A percentile compares a stretch with the other conserved stretches of the same genome.
Conservation (phyloP, 805 yeast species). For the Ogataea nakhonphanomensis region DNA sequence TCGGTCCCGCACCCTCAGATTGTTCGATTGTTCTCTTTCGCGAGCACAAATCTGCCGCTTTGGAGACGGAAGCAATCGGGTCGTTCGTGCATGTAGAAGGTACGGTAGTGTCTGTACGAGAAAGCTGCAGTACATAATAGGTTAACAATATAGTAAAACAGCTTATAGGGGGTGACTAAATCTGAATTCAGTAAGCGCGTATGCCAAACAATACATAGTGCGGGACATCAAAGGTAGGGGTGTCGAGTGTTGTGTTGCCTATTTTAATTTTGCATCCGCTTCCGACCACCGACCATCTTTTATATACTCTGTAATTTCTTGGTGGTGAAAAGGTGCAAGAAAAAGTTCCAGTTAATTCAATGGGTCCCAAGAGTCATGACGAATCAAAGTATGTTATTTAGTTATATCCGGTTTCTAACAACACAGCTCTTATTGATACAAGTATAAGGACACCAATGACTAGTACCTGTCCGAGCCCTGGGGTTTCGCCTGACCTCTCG, state of each 20-base stretch:
- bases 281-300: constrained; percentile 7
- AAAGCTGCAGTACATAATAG: constrained; percentile 5
- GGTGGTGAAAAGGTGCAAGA: not conserved
- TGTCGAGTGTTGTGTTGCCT: constrained; percentile 6
- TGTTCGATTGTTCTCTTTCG: not conserved
- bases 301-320: constrained; percentile 12
- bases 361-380: constrained; percentile 8
- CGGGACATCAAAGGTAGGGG: constrained; percentile 10
- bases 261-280: constrained; percentile 7
- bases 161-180: constrained; percentile 8
- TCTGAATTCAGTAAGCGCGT: constrained; percentile 6
- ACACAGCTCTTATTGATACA: constrained; percentile 6
- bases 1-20: too few species aligned
- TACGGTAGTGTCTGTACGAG: constrained; percentile 3
- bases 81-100: constrained; percentile 3
- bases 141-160: not conserved
- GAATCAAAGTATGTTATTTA: constrained; percentile 9
- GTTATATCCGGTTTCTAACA: not conserved
- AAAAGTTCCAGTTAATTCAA: constrained; percentile 1
- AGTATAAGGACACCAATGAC: constrained; percentile 11
- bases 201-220: constrained; percentile 2
- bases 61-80: constrained; percentile 9
- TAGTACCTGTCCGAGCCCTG: constrained; percentile 11
- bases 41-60: not conserved
- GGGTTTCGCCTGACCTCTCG: constrained; percentile 10